These are phyloP conservation scores for Candida nanaspora DNA, from an alignment of 805 yeast species.

Conservation along the genomic window DNA sequence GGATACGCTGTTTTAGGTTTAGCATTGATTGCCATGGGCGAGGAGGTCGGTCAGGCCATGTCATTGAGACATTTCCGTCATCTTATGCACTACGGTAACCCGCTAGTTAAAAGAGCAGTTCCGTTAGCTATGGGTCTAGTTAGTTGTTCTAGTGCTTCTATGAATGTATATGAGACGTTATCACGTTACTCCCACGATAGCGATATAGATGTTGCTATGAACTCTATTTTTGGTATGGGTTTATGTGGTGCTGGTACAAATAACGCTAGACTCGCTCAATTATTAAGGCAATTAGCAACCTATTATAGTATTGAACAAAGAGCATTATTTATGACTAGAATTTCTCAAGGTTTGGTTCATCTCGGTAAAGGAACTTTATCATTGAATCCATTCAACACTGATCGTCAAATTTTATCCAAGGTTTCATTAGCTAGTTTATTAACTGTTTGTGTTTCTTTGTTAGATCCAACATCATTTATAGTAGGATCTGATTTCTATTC, in stretches of 20 bases:
- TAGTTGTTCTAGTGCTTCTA: constrained; percentile 89
- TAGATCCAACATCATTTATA: constrained; percentile 81
- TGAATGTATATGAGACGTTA: constrained; percentile 93
- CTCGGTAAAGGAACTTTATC: constrained; percentile 95
- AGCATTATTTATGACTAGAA: constrained; percentile 83
- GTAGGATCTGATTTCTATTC: constrained; percentile 45
- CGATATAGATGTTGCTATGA: constrained; percentile 88
- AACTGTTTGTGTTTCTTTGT: constrained; percentile 74
- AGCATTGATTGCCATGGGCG: constrained; percentile 95
- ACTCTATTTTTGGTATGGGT: constrained; percentile 96
- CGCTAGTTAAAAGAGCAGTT: constrained; percentile 84
- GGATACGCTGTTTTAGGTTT: constrained; percentile 93
- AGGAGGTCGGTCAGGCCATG: constrained; percentile 97
- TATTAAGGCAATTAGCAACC: constrained; percentile 88
- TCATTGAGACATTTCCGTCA: constrained; percentile 94
- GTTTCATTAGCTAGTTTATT: constrained; percentile 85
- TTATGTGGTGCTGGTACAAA: constrained; percentile 98
- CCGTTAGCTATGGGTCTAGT: constrained; percentile 98
- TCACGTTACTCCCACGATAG: constrained; percentile 96
- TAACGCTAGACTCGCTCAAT: constrained; percentile 95
- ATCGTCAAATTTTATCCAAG: constrained; percentile 79
- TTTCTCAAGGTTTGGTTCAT: constrained; percentile 92
- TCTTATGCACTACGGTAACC: constrained; percentile 94
- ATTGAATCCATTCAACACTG: constrained; percentile 82
- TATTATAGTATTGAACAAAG: constrained; percentile 89